These are phyloP conservation scores for Planoprotostelium fungivorum DNA, from an alignment of 78 protist species.

Conservation along the genomic window DNA sequence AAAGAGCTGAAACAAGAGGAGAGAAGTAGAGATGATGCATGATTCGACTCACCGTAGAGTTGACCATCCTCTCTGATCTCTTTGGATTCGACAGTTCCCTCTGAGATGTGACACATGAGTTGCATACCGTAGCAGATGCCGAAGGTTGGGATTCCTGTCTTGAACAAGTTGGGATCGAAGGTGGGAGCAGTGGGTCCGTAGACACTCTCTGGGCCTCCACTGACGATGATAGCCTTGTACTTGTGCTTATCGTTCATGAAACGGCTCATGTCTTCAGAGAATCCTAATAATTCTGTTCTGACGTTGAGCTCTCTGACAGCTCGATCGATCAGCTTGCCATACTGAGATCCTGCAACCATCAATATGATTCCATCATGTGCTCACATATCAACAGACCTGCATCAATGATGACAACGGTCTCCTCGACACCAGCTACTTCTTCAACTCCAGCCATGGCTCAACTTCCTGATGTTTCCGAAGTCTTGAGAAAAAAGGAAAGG, in stretches of 20 bases:
- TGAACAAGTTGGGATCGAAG: slow-evolving; percentile 58
- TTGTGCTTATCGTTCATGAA: slow-evolving; percentile 11
- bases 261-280: slow-evolving; percentile 13
- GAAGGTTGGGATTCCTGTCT: slow-evolving; percentile 61
- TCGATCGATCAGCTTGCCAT: slow-evolving; percentile 89
- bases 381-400: background rate
- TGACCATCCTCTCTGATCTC: slow-evolving; percentile 86
- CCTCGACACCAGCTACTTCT: too few species aligned
- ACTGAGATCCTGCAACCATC: slow-evolving; percentile 86
- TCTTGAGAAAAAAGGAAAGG: too few species aligned
- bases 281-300: slow-evolving; percentile 77
- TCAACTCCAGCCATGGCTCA: too few species aligned
- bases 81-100: slow-evolving; percentile 78
- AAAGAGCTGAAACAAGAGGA: too few species aligned
- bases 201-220: slow-evolving; percentile 90
- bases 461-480: too few species aligned
- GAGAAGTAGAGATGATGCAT: too few species aligned
- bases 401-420: background rate
- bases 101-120: slow-evolving; percentile 59
- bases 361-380: slow-evolving; percentile 57
- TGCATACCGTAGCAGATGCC: slow-evolving; percentile 98
- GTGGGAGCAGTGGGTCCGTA: slow-evolving; percentile 76
- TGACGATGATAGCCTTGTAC: slow-evolving; percentile 72
- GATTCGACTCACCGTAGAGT: background rate
- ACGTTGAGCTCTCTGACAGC: slow-evolving; percentile 88